These are phyloP conservation scores for Coemansia biformis DNA, from an alignment of 192 early-diverging fungal species.

Conservation along the genomic window DNA sequence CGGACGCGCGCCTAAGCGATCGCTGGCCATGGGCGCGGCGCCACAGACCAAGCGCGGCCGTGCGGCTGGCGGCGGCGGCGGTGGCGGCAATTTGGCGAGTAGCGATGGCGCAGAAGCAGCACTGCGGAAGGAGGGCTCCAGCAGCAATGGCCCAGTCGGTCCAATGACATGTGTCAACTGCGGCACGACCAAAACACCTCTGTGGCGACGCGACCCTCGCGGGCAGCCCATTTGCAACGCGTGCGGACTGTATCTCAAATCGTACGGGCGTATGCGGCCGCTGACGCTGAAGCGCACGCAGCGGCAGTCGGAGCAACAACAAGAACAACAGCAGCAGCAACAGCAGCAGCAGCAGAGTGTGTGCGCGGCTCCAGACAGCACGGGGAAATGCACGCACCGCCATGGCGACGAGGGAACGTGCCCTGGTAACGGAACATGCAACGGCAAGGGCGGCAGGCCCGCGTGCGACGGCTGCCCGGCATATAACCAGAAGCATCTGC, in stretches of 20 bases:
- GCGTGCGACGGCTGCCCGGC: constrained; percentile 74
- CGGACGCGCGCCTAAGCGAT: constrained; percentile 27
- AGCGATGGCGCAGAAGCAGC: background rate
- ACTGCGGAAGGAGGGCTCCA: background rate
- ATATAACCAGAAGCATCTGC: constrained; percentile 59
- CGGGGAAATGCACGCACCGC: background rate
- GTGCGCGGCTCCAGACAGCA: background rate
- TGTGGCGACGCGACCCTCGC: constrained; percentile 70
- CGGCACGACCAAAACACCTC: constrained; percentile 69
- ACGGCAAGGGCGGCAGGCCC: constrained; percentile 64
- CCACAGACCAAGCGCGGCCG: no score
- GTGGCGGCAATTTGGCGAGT: constrained; percentile 2
- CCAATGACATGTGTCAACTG: constrained; percentile 67
- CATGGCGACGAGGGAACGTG: constrained; percentile 52
- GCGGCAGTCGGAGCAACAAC: background rate
- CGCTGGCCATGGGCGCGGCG: no score
- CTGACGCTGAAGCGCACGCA: constrained; percentile 41
- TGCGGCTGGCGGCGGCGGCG: background rate
- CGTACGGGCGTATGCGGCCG: constrained; percentile 50
- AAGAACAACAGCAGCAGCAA: constrained; percentile 7
- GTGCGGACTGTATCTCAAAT: constrained; percentile 56
- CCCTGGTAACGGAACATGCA: constrained; percentile 73
- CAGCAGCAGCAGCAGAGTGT: background rate
- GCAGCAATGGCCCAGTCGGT: constrained; percentile 3
- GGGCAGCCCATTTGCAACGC: constrained; percentile 80